A percentile compares a stretch with the other conserved stretches of the same genome.
Conservation (phyloP, 2,329 filamentous ascomycete genomes). For the Dactylellina parvicollis region DNA sequence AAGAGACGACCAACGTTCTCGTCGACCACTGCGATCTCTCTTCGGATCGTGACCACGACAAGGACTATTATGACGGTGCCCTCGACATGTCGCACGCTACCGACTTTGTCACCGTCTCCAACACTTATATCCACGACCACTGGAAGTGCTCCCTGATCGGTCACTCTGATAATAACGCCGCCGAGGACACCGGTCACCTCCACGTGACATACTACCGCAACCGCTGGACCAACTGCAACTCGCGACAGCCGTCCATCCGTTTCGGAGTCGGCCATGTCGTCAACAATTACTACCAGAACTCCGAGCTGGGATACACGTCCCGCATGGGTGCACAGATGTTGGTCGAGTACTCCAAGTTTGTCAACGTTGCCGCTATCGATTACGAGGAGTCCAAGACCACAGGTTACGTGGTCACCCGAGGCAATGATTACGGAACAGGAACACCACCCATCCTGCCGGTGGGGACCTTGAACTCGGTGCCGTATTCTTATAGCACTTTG, state of each 20-base stretch:
- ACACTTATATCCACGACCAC: conserved; percentile 50
- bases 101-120: conserved; percentile 69
- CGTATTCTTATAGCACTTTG: conserved; percentile 64
- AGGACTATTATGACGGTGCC: conserved; percentile 74
- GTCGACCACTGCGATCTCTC: conserved; percentile 74
- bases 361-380: conserved; percentile 50
- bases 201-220: conserved; percentile 74
- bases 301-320: conserved; percentile 68
- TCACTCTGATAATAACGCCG: conserved; percentile 43
- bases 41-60: conserved; percentile 69
- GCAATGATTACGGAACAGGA: conserved; percentile 65
- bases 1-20: conserved; percentile 70
- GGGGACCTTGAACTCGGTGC: conserved; percentile 66
- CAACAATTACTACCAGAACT: conserved; percentile 66
- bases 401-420: conserved; percentile 63
- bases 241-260: conserved; percentile 70
- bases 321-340: conserved; percentile 68
- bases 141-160: conserved; percentile 40
- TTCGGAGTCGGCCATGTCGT: conserved; percentile 74
- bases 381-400: conserved; percentile 56
- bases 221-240: conserved; percentile 71
- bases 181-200: conserved; percentile 65
- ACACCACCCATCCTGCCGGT: conserved; percentile 65
- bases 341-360: conserved; percentile 66
- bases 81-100: conserved; percentile 72